Evolutionary conservation across 441 rosid species (phyloP), one percentile per base, ranked within the genome.

Genomic region (Rhodomyrtus psidioides): DNA sequence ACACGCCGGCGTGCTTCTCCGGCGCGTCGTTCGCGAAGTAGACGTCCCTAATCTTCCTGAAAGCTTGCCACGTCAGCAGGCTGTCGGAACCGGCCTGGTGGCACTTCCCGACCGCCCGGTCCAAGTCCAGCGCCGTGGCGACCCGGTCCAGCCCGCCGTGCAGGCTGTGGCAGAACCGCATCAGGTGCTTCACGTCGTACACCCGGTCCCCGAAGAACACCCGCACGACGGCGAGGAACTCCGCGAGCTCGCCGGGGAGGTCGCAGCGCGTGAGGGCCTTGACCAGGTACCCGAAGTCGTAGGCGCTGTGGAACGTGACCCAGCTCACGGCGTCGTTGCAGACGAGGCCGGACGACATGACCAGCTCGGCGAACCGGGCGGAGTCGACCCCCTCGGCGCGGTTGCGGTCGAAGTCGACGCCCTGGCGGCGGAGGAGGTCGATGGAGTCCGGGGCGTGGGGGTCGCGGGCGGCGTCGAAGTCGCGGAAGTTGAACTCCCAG

Each of bases 51-150:
- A 87, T 87, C 85, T 57, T 87, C 60, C 83, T 70, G 49, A 87
- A 85, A 8, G 85, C 85, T 30, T 79, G 85, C 89, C 89, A 87
- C 84, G 89, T 87, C 84, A 87, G 84, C 82, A 87, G 30, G 60
- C 88, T 87, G 70, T 87, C 88, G 39, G 88, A 87, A 14, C 87
- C 87, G 62, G 87, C 87, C 83, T 87, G 88, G 70, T 87, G 88
- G 82, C 88, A 58, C 86, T 87, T 87, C 23, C 87, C 87, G 53
- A 84, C 85, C 34, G 84, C 86, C 83, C 89, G 84, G 51, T 87
- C 83, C 51, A 87, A 76, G 46, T 76, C 56, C 21, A 87, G 89
- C 26, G 82, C 12, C 83, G n/a, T 28, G 19, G 87, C 89, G 13
- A 84, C 83, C 55, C 85, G 85, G 51, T 87, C 89, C 54, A 87